A percentile compares a stretch with the other conserved stretches of the same genome.
Conservation (phyloP, 495 filamentous ascomycete genomes). For the Cercophora newfieldiana region DNA sequence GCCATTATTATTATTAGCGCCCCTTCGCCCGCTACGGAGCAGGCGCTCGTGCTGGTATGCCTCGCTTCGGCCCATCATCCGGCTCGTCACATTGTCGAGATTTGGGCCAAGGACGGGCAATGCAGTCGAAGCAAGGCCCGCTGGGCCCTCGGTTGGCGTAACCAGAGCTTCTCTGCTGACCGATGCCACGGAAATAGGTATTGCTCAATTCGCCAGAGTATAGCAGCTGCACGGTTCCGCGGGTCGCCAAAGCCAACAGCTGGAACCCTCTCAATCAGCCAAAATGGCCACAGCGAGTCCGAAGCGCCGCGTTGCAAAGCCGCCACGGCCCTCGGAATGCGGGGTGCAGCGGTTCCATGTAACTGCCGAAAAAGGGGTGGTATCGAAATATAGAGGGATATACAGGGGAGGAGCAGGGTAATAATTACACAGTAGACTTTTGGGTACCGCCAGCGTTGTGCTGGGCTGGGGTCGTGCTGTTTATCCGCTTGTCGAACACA, state of each 20-base stretch:
- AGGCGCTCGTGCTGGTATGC: too few relatives aligned
- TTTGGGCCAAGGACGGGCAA: background rate
- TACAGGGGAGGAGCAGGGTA: conserved; percentile 10
- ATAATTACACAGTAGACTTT: background rate
- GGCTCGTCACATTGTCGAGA: background rate
- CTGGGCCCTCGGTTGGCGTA: too few relatives aligned
- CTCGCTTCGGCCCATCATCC: background rate
- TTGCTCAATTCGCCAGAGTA: background rate
- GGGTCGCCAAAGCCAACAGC: background rate
- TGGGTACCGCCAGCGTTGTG: conserved; percentile 2
- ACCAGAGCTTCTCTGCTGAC: background rate
- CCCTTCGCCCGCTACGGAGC: background rate
- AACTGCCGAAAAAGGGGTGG: conserved; percentile 15
- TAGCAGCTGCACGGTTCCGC: background rate
- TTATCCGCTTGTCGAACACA: conserved; percentile 22
- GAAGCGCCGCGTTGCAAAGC: background rate
- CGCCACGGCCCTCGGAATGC: conserved; percentile 2
- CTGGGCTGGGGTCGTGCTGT: background rate
- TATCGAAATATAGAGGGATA: conserved; percentile 16
- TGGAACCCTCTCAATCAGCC: background rate
- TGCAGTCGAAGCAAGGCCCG: too few relatives aligned
- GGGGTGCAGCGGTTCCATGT: conserved; percentile 4
- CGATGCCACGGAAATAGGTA: background rate
- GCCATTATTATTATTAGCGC: background rate
- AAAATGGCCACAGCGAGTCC: background rate